Conservation (phyloP, 441 rosid genomes). For the Populus trichocarpa region DNA sequence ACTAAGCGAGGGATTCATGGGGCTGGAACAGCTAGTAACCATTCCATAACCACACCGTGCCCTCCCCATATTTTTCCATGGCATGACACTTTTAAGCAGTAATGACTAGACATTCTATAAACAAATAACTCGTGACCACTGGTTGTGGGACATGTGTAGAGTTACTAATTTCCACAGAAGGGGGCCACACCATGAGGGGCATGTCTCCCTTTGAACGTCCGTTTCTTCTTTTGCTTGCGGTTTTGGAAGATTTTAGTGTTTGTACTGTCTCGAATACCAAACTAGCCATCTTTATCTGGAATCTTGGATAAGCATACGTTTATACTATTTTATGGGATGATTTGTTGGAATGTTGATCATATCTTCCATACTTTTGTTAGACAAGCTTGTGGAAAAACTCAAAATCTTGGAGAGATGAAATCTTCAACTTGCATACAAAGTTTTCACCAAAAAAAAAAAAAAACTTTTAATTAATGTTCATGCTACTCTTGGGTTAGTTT, state of each 20-base stretch:
- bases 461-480: too few species aligned
- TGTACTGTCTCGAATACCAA: constrained; percentile 8
- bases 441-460: neutral
- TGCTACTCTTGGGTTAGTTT: too few species aligned
- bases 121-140: constrained; percentile 15
- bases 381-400: constrained; percentile 35
- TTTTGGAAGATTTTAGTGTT: constrained; percentile 26
- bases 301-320: neutral
- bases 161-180: constrained; percentile 8
- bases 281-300: constrained; percentile 5
- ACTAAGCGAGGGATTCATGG: constrained; percentile 2
- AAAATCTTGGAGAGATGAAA: constrained; percentile 24
- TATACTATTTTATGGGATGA: neutral
- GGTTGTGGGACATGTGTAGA: constrained; percentile 3
- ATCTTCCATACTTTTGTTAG: constrained; percentile 2
- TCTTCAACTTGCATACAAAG: constrained; percentile 18
- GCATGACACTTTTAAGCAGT: neutral
- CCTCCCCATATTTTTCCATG: neutral
- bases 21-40: neutral
- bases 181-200: constrained; percentile 23
- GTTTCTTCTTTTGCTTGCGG: constrained; percentile 12
- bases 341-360: constrained; percentile 10
- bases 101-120: constrained; percentile 5
- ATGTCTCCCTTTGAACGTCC: constrained; percentile 26
- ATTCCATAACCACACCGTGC: neutral